A percentile compares a stretch with the other conserved stretches of the same genome.
Evolutionary conservation across 2,329 filamentous ascomycete species (phyloP).

Genomic region (Fusarium guadeloupense): DNA sequence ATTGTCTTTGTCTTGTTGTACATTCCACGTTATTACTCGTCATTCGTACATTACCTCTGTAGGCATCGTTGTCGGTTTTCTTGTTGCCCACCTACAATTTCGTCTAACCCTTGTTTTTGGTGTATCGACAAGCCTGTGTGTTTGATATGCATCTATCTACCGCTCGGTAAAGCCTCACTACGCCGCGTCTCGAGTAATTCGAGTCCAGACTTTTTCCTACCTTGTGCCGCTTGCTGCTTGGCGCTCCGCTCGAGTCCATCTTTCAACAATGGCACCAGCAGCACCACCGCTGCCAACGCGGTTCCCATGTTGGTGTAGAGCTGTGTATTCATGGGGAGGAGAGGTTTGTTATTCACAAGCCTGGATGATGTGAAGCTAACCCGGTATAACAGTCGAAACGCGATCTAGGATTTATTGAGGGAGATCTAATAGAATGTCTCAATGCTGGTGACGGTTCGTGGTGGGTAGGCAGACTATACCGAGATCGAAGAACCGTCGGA

Average conservation of each 20-base stretch:
- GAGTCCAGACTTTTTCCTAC: constrained; percentile 17
- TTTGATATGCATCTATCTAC: constrained; percentile 39
- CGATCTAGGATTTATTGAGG: constrained; percentile 96
- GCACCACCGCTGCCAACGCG: constrained; percentile 73
- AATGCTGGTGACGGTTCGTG: constrained; percentile 98
- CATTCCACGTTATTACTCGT: constrained; percentile 18
- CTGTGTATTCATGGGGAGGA: constrained; percentile 92
- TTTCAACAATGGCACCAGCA: constrained; percentile 60
- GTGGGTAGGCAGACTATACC: constrained; percentile 94
- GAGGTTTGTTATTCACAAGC: constrained; percentile 64
- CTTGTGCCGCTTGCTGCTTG: constrained; percentile 6
- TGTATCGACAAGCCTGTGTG: constrained; percentile 23
- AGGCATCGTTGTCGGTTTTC: not conserved
- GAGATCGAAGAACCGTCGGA: constrained; percentile 90
- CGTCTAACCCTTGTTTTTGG: constrained; percentile 18
- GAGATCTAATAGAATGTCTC: constrained; percentile 96
- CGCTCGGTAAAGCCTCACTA: constrained; percentile 24
- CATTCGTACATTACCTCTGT: constrained; percentile 5
- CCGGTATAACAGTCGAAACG: constrained; percentile 73
- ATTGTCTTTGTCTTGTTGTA: constrained; percentile 14
- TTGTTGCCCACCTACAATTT: not conserved
- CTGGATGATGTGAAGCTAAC: constrained; percentile 34
- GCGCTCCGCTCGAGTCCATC: constrained; percentile 12
- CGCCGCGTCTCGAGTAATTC: constrained; percentile 23
- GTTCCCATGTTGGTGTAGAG: constrained; percentile 92